These are phyloP conservation scores for Phytophthora hybrid DNA, from an alignment of 352 stramenopile genomes.

Conservation along the genomic window DNA sequence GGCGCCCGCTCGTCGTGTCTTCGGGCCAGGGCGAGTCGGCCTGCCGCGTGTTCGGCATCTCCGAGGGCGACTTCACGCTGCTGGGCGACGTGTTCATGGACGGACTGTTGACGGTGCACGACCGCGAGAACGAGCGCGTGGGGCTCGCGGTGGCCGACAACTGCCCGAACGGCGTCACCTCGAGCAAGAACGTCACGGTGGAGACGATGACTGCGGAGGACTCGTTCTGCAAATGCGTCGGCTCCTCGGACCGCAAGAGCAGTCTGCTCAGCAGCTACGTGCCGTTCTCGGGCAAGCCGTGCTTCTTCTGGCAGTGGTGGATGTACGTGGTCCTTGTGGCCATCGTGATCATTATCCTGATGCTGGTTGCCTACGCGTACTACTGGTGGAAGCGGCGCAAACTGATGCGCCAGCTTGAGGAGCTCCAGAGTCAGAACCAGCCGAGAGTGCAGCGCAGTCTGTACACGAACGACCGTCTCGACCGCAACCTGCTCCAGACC, in stretches of 20 bases:
- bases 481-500: slow-evolving; percentile 51
- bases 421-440: slow-evolving; percentile 45
- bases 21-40: slow-evolving; percentile 44
- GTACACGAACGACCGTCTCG: slow-evolving; percentile 45
- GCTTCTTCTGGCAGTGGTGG: slow-evolving; percentile 91
- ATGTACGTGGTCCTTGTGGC: slow-evolving; percentile 85
- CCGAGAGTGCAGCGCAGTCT: slow-evolving; percentile 47
- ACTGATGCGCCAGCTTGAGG: slow-evolving; percentile 52
- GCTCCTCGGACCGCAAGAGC: slow-evolving; percentile 59
- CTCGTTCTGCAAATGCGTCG: slow-evolving; percentile 78
- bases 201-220: slow-evolving; percentile 42
- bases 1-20: slow-evolving; percentile 75
- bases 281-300: slow-evolving; percentile 71
- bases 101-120: slow-evolving; percentile 83
- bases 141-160: slow-evolving; percentile 73
- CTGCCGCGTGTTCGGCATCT: slow-evolving; percentile 86
- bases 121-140: slow-evolving; percentile 63
- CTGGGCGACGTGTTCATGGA: slow-evolving; percentile 90
- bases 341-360: slow-evolving; percentile 64
- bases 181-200: slow-evolving; percentile 71
- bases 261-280: slow-evolving; percentile 71
- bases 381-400: slow-evolving; percentile 62
- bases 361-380: slow-evolving; percentile 54
- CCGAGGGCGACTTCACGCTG: slow-evolving; percentile 76
- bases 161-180: slow-evolving; percentile 77